A percentile compares a stretch with the other conserved stretches of the same genome.
Evolutionary conservation across 768 basidiomycete species (phyloP).

Genomic region (Lentinula guzmanii): DNA sequence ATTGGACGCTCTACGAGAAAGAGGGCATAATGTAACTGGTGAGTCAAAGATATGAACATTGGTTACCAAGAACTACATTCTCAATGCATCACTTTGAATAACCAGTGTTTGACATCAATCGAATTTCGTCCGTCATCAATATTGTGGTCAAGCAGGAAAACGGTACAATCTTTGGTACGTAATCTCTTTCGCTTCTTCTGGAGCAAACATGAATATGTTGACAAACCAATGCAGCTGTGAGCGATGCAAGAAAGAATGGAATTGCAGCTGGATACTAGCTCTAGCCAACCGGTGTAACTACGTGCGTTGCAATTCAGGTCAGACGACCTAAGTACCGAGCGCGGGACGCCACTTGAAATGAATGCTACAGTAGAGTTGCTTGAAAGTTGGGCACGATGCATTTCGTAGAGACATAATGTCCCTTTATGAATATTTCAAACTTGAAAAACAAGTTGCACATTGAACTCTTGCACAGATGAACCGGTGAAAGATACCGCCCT

Average conservation of each 20-base stretch:
- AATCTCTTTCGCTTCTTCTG: background rate
- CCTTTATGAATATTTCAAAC: background rate
- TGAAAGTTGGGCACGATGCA: background rate
- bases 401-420: background rate
- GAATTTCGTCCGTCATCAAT: conserved; percentile 76
- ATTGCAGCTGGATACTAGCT: conserved; percentile 77
- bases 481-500: background rate
- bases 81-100: background rate
- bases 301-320: background rate
- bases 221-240: conserved; percentile 50
- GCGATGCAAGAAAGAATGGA: conserved; percentile 92
- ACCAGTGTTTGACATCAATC: conserved; percentile 58
- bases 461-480: background rate
- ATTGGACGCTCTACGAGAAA: conserved; percentile 32
- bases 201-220: background rate
- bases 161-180: conserved; percentile 59
- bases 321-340: background rate
- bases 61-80: background rate
- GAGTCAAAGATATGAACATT: conserved; percentile 11
- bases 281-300: conserved; percentile 21
- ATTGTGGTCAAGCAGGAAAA: conserved; percentile 44
- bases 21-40: conserved; percentile 56
- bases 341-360: background rate
- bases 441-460: background rate
- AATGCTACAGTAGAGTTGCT: background rate